phyloP scores from a whole-genome alignment of 2,329 filamentous ascomycete genomes.

The Sarocladium kiliense region DNA sequence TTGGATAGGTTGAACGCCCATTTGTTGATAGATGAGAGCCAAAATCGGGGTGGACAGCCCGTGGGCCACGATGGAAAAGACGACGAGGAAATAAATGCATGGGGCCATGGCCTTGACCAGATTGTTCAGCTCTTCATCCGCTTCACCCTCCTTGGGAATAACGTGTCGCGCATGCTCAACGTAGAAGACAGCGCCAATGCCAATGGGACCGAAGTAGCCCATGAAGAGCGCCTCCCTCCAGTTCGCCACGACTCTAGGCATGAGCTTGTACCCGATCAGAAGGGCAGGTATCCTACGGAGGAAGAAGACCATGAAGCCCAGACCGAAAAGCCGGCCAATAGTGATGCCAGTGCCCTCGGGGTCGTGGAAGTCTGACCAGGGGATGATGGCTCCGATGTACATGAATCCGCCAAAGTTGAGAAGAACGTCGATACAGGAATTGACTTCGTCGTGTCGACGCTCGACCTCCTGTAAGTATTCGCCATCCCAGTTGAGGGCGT shows the following conservation, averaged over 20 bases:
- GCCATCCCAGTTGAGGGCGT: constrained; percentile 57
- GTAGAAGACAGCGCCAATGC: constrained; percentile 73
- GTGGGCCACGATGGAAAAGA: constrained; percentile 41
- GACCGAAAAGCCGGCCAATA: constrained; percentile 39
- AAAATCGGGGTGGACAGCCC: constrained; percentile 42
- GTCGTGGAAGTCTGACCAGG: constrained; percentile 49
- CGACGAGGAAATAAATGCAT: constrained; percentile 37
- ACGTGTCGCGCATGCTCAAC: constrained; percentile 38
- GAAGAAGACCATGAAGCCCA: constrained; percentile 46
- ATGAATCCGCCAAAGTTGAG: constrained; percentile 58
- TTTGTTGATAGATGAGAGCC: constrained; percentile 29
- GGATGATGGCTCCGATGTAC: constrained; percentile 51
- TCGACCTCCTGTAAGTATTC: constrained; percentile 51
- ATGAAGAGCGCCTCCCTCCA: constrained; percentile 57
- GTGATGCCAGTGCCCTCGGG: constrained; percentile 50
- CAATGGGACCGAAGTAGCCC: constrained; percentile 69
- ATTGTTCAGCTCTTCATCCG: constrained; percentile 27
- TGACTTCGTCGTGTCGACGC: constrained; percentile 55
- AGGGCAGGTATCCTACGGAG: constrained; percentile 55
- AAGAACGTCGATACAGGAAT: constrained; percentile 50
- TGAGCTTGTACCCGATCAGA: constrained; percentile 47
- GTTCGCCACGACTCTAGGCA: constrained; percentile 44
- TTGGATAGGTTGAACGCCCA: constrained; percentile 34
- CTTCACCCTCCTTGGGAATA: constrained; percentile 29
- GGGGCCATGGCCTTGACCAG: constrained; percentile 31